phyloP scores from a whole-genome alignment of 331 rosid species.

The Phaseolus coccineus region DNA sequence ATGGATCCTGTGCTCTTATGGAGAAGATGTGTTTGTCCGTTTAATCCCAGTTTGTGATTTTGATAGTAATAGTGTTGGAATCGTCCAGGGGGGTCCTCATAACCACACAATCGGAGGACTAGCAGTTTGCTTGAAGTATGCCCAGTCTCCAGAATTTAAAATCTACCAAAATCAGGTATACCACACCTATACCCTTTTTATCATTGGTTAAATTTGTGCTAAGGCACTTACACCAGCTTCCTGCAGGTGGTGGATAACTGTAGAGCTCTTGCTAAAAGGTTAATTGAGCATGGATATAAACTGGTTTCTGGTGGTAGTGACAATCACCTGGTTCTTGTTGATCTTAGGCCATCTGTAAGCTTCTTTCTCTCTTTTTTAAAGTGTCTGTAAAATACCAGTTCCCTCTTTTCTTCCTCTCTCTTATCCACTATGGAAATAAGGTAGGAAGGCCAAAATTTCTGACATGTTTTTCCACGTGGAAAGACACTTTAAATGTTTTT shows the following conservation, averaged over 20 bases:
- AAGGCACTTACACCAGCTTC: constrained; percentile 20
- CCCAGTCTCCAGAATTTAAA: constrained; percentile 81
- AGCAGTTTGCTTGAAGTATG: constrained; percentile 85
- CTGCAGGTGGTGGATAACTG: constrained; percentile 86
- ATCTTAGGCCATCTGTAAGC: constrained; percentile 90
- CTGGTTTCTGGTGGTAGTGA: constrained; percentile 97
- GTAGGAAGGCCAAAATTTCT: neutral
- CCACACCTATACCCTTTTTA: constrained; percentile 13
- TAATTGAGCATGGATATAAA: constrained; percentile 73
- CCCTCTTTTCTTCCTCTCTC: neutral
- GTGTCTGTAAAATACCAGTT: constrained; percentile 1
- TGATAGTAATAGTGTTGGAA: constrained; percentile 4
- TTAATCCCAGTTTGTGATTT: constrained; percentile 27
- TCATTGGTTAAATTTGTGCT: constrained; percentile 21
- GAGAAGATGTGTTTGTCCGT: constrained; percentile 34
- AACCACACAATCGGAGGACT: constrained; percentile 98
- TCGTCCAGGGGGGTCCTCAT: constrained; percentile 95
- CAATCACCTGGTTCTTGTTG: constrained; percentile 94
- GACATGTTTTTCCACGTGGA: neutral
- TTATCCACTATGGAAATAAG: neutral
- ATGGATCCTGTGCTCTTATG: neutral
- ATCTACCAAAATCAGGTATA: constrained; percentile 83
- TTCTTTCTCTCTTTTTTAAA: neutral
- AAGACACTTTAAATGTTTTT: constrained; percentile 20
- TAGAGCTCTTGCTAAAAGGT: constrained; percentile 79